Percentiles rank a stretch among this genome's conserved stretches.
Evolutionary conservation across 345 rosid species (phyloP).

Genomic region (Citrus trifoliata): DNA sequence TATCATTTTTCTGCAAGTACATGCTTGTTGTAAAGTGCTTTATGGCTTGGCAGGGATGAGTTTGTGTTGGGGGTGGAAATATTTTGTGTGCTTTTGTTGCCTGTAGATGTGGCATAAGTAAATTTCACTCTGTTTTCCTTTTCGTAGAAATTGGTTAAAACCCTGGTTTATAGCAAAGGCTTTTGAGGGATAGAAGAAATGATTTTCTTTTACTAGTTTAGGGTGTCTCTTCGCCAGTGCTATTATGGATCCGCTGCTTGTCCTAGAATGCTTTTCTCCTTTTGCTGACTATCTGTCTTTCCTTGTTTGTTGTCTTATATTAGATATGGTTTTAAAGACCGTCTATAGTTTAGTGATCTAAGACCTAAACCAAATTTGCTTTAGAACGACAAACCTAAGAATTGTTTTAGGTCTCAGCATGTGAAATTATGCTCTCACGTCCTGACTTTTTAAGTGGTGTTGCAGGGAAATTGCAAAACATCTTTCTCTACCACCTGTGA

Average conservation of each 20-base stretch:
- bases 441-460: not conserved
- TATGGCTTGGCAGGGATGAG: too few relatives aligned
- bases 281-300: not conserved
- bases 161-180: not conserved
- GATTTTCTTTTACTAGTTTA: not conserved
- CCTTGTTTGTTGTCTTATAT: not conserved
- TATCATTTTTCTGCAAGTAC: too few relatives aligned
- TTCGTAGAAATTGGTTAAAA: not conserved
- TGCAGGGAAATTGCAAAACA: conserved; percentile 91
- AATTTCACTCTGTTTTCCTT: too few relatives aligned
- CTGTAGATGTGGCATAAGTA: not conserved
- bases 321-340: not conserved
- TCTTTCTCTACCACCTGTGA: conserved; percentile 96
- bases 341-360: not conserved
- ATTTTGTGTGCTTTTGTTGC: not conserved
- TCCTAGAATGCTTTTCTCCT: not conserved
- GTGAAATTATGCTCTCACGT: not conserved
- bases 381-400: not conserved
- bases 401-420: too few relatives aligned
- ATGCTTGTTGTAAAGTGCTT: not conserved
- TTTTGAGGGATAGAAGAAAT: too few relatives aligned
- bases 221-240: not conserved
- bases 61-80: not conserved
- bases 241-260: not conserved
- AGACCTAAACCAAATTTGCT: not conserved